Conservation (phyloP, 2,329 filamentous ascomycete genomes). For the Septoria petroselini region DNA sequence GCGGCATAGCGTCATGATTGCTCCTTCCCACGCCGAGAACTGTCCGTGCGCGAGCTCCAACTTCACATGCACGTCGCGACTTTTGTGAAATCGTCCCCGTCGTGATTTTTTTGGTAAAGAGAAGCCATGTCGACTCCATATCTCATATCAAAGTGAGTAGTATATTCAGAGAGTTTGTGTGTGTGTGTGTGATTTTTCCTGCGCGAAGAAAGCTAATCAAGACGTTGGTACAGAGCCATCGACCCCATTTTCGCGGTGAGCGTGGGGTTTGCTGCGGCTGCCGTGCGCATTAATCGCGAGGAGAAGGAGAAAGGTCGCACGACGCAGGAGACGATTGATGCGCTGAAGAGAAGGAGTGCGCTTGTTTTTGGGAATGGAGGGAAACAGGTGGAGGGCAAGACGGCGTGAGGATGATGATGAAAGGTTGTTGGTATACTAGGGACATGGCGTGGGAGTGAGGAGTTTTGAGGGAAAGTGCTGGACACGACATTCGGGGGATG, state of each 20-base stretch:
- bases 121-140: conserved; percentile 33
- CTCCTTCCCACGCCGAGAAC: too few species aligned
- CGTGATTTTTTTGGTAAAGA: too few species aligned
- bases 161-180: too few species aligned
- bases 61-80: neutral
- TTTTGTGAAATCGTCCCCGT: too few species aligned
- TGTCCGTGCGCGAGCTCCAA: neutral
- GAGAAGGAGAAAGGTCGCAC: conserved; percentile 48
- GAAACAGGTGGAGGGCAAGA: neutral
- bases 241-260: conserved; percentile 51
- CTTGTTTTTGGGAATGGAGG: conserved; percentile 28
- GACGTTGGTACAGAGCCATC: conserved; percentile 39
- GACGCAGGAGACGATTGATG: conserved; percentile 40
- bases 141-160: conserved; percentile 47
- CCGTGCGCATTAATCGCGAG: conserved; percentile 44
- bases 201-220: conserved; percentile 1
- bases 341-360: conserved; percentile 41
- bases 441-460: too few species aligned
- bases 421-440: neutral
- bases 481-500: too few species aligned
- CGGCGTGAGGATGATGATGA: neutral
- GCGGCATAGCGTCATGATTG: too few species aligned
- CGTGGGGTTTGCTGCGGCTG: conserved; percentile 48
- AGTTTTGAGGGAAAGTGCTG: neutral
- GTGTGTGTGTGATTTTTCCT: too few species aligned